phyloP scores from a whole-genome alignment of 257 asterid species.

The Agastache rugosa region DNA sequence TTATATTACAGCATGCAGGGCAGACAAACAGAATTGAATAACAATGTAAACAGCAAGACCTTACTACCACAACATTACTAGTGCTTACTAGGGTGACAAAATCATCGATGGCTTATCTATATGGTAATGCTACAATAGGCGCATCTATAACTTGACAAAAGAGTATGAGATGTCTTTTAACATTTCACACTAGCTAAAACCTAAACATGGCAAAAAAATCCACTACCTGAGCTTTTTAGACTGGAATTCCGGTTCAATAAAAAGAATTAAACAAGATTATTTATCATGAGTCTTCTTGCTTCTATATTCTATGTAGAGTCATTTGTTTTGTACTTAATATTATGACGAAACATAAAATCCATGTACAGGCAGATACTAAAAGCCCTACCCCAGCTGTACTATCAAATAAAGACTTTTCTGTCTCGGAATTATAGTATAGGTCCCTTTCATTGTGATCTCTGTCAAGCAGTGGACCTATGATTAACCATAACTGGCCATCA shows the following conservation, averaged over 20 bases:
- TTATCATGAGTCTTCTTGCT: slow-evolving; percentile 13
- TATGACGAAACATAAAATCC: slow-evolving; percentile 19
- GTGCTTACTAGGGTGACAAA: slow-evolving; percentile 8
- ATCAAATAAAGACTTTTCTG: slow-evolving; percentile 14
- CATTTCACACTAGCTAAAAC: background rate
- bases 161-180: background rate
- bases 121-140: slow-evolving; percentile 15
- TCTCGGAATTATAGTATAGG: slow-evolving; percentile 7
- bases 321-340: slow-evolving; percentile 1
- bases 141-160: slow-evolving; percentile 13
- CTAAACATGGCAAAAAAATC: background rate
- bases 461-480: slow-evolving; percentile 31
- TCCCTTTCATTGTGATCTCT: slow-evolving; percentile 27
- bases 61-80: slow-evolving; percentile 21
- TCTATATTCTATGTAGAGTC: background rate
- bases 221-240: slow-evolving; percentile 3
- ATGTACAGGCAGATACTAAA: slow-evolving; percentile 16
- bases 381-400: slow-evolving; percentile 28
- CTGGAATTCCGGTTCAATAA: slow-evolving; percentile 11
- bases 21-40: slow-evolving; percentile 26
- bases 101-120: slow-evolving; percentile 3
- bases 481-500: slow-evolving; percentile 28
- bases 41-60: slow-evolving; percentile 1
- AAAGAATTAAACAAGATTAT: background rate
- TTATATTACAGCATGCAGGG: slow-evolving; percentile 4